A percentile compares a stretch with the other conserved stretches of the same genome.
Evolutionary conservation across 306 rosid species (phyloP).

Genomic region (Datisca glomerata): DNA sequence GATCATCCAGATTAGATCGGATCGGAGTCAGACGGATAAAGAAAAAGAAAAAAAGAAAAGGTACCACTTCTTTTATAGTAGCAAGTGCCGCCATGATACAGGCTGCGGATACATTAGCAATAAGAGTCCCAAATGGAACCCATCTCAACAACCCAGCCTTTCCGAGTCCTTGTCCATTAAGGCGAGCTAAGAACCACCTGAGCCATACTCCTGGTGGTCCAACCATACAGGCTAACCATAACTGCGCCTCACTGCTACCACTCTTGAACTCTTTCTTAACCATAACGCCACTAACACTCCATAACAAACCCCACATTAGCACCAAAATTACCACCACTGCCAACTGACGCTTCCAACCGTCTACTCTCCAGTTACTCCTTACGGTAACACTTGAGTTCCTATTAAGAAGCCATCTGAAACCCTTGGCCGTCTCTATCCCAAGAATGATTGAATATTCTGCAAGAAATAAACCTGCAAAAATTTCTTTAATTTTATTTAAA

Average conservation of each 20-base stretch:
- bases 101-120: slow-evolving; percentile 76
- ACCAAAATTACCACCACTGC: slow-evolving; percentile 22
- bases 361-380: slow-evolving; percentile 26
- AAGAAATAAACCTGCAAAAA: slow-evolving; percentile 57
- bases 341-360: slow-evolving; percentile 27
- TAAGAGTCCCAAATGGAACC: slow-evolving; percentile 70
- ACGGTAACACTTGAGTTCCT: slow-evolving; percentile 10
- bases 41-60: no score
- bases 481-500: no score
- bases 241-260: slow-evolving; percentile 21
- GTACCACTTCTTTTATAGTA: slow-evolving; percentile 37
- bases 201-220: slow-evolving; percentile 82
- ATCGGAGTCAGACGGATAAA: no score
- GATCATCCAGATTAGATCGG: no score
- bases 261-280: slow-evolving; percentile 27
- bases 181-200: slow-evolving; percentile 60
- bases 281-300: slow-evolving; percentile 29
- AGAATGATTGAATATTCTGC: slow-evolving; percentile 47
- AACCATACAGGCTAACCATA: slow-evolving; percentile 65
- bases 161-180: slow-evolving; percentile 66
- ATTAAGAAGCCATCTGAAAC: slow-evolving; percentile 37
- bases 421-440: slow-evolving; percentile 73
- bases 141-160: slow-evolving; percentile 30
- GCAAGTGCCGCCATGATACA: slow-evolving; percentile 73
- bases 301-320: slow-evolving; percentile 31